Percentiles rank a stretch among this genome's conserved stretches.
These are phyloP conservation scores for Luvunga scandens DNA, from an alignment of 345 rosid genomes.

Conservation along the genomic window DNA sequence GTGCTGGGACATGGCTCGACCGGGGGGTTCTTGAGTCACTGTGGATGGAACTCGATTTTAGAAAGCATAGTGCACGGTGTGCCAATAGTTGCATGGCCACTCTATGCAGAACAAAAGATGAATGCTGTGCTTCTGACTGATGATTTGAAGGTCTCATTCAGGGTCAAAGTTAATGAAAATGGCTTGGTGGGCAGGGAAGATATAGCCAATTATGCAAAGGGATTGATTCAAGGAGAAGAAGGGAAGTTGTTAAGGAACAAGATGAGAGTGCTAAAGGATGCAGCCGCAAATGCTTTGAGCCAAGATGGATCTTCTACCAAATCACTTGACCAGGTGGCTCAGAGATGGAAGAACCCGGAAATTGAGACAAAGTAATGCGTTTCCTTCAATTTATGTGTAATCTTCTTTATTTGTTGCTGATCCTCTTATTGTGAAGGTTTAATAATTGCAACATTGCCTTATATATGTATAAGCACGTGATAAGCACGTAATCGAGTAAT, in stretches of 20 bases:
- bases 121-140: neutral
- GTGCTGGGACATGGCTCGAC: neutral
- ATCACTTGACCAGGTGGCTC: neutral
- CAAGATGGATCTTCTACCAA: neutral
- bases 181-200: neutral
- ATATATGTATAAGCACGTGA: too few species aligned
- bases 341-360: neutral
- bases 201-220: neutral
- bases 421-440: neutral
- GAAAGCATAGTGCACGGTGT: neutral
- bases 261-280: neutral
- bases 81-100: neutral
- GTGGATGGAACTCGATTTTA: neutral
- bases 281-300: neutral
- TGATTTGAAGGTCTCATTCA: neutral
- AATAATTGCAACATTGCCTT: too few species aligned
- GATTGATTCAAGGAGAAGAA: neutral
- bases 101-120: neutral
- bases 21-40: neutral
- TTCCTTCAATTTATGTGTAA: neutral
- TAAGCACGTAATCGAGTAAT: too few species aligned
- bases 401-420: neutral
- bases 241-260: neutral
- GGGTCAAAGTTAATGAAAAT: neutral
- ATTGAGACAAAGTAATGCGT: too few species aligned